A percentile compares a stretch with the other conserved stretches of the same genome.
Evolutionary conservation across 1,139 yeast genomes (phyloP).

Genomic region (Zygosaccharomyces pseudobailii): DNA sequence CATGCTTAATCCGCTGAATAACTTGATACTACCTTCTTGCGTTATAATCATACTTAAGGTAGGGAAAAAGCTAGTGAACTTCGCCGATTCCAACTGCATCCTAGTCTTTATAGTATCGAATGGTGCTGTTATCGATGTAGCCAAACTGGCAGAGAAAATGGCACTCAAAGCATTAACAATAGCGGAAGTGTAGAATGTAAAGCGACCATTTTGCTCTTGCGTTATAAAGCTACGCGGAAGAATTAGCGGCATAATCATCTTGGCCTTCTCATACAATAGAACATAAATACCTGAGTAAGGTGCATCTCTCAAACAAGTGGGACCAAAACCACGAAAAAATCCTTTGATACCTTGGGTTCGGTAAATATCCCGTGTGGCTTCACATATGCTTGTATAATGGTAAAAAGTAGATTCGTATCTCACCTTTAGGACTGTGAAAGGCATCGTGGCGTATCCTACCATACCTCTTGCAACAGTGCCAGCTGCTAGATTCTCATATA

Average conservation of each 20-base stretch:
- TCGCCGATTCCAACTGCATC: constrained; percentile 63
- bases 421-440: constrained; percentile 90
- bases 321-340: constrained; percentile 81
- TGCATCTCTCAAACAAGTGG: constrained; percentile 85
- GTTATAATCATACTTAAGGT: constrained; percentile 40
- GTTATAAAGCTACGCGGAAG: constrained; percentile 24
- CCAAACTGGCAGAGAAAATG: constrained; percentile 64
- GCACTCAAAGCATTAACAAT: constrained; percentile 68
- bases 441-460: constrained; percentile 93
- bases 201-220: constrained; percentile 23
- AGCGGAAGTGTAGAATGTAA: constrained; percentile 44
- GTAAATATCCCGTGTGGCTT: constrained; percentile 59
- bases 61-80: constrained; percentile 39
- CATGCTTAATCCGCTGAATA: constrained; percentile 80
- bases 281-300: constrained; percentile 96
- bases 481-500: constrained; percentile 62
- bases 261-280: constrained; percentile 72
- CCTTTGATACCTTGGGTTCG: constrained; percentile 51
- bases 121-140: constrained; percentile 89
- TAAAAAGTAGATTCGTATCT: constrained; percentile 79
- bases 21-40: constrained; percentile 57
- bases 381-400: constrained; percentile 58
- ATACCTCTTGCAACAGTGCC: constrained; percentile 78
- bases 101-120: constrained; percentile 92
- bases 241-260: constrained; percentile 41